Conservation (phyloP, 768 basidiomycete species). For the Sarcomyxa edulis region DNA sequence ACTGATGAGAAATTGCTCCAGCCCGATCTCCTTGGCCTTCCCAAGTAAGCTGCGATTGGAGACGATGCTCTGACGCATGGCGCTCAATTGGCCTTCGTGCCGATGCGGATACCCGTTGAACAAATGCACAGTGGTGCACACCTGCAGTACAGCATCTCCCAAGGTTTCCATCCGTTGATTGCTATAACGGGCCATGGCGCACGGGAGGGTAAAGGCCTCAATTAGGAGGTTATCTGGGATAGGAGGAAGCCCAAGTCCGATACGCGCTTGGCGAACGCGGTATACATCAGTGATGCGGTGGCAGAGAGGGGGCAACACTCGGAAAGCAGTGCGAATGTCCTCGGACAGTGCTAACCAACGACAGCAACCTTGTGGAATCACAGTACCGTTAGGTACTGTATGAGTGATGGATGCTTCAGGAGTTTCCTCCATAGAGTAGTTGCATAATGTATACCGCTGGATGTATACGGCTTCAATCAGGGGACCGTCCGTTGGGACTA, state of each 20-base stretch:
- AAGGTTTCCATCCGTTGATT: conserved; percentile 87
- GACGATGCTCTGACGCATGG: conserved; percentile 57
- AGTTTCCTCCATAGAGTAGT: conserved; percentile 25
- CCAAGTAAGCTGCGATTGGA: conserved; percentile 68
- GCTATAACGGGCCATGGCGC: conserved; percentile 55
- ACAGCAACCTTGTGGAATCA: conserved; percentile 43
- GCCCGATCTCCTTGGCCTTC: conserved; percentile 56
- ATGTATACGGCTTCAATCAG: conserved; percentile 52
- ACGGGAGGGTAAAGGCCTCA: conserved; percentile 75
- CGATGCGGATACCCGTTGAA: conserved; percentile 71
- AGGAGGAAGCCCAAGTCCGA: conserved; percentile 55
- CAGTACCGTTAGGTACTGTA: conserved; percentile 17
- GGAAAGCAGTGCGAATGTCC: conserved; percentile 44
- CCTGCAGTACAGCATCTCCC: conserved; percentile 78
- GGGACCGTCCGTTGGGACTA: conserved; percentile 51
- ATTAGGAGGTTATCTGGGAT: conserved; percentile 54
- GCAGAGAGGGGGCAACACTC: conserved; percentile 60
- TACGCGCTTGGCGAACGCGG: conserved; percentile 46
- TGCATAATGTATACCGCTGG: conserved; percentile 33
- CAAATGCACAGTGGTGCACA: conserved; percentile 70
- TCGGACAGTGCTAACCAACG: conserved; percentile 49
- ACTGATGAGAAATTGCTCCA: conserved; percentile 59
- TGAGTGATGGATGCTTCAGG: conserved; percentile 12
- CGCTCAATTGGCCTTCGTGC: conserved; percentile 80
- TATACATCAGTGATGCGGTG: conserved; percentile 63